Conservation (phyloP, 2,329 filamentous ascomycete species). For the Chalaropsis thielavioides region DNA sequence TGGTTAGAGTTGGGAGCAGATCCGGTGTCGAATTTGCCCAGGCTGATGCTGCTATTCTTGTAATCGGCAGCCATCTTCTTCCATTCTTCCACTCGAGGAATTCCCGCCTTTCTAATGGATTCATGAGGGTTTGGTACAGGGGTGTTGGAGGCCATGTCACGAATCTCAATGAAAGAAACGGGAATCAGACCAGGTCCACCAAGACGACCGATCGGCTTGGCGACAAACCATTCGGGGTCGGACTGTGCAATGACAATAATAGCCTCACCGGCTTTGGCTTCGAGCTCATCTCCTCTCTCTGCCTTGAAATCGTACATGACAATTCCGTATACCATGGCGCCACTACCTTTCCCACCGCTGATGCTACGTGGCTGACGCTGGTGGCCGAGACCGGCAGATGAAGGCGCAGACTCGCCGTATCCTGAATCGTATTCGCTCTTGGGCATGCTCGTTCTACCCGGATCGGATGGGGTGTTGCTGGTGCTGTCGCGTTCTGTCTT, state of each 20-base stretch:
- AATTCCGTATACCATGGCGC: conserved; percentile 86
- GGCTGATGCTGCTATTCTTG: conserved; percentile 95
- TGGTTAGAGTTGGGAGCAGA: conserved; percentile 26
- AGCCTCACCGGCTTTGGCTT: conserved; percentile 86
- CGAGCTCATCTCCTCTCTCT: conserved; percentile 86
- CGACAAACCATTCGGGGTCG: conserved; percentile 97
- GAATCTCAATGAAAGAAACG: conserved; percentile 90
- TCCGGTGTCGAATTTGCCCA: conserved; percentile 71
- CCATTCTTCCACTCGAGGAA: conserved; percentile 95
- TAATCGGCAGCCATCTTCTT: conserved; percentile 99
- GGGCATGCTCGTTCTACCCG: conserved; percentile 33
- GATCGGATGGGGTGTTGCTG: conserved; percentile 36
- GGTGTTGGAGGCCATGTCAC: conserved; percentile 79
- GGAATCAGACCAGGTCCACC: conserved; percentile 91
- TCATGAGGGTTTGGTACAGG: conserved; percentile 70
- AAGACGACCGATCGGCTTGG: conserved; percentile 95
- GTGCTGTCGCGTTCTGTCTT: conserved; percentile 84
- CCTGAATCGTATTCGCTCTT: conserved; percentile 72
- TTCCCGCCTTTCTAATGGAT: conserved; percentile 74
- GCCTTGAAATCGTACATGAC: conserved; percentile 96
- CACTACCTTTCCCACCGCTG: conserved; percentile 27
- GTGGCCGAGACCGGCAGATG: conserved; percentile 19
- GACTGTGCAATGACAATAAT: conserved; percentile 98
- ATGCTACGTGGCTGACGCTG: conserved; percentile 38
- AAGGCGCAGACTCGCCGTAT: conserved; percentile 46